Base-by-base conservation (phyloP, 176 grass and related monocot species). In the Bolboschoenus planiculmis region DNA sequence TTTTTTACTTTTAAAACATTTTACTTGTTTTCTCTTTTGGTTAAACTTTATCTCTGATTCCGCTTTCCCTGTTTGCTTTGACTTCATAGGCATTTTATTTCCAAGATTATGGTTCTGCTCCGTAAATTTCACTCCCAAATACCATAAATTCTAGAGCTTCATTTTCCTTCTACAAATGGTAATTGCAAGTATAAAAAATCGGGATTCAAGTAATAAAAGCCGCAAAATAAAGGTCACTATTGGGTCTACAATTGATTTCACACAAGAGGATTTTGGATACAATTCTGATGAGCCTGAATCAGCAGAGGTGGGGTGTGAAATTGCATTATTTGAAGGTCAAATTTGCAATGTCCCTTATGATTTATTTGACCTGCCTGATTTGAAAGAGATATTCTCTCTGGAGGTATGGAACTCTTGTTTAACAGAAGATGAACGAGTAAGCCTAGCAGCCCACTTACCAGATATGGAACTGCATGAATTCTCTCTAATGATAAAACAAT, bases 341-440 rank as follows among this genome's bases (percentile, higher is more conserved):
- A 78, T 85, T 23, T 98, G 88, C 68, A 93, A 79, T 87, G 43
- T 95, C 55, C 95, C 95, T 13, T 98, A 98, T 80, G 95, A 70
- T 59, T 82, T 95, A 58, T 98, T 93, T 80, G 90, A 93, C 65
- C 82, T 98, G 8, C 68, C 56, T 84, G 86, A 83, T 80, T 66
- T 95, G 84, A 88, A 85, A 31, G 87, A 83, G 30, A 11, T 93
- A 53, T 82, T 98, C 62, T 95, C 95, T 77, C 80, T 98, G 65
- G 96, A 98, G 39, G 82, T 70, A 1, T 98, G 96, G 96, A 98
- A 93, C 80, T 87, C 36, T 56, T 87, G 83, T 87, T 93, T 98
- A 84, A 89, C 84, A 3, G 92, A 95, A 87, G 89, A 91, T 18
- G 92, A 95, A 79, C 91, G 92, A 86, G 86, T 93, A 61, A 40